Evolutionary conservation across 2,329 filamentous ascomycete species (phyloP).

Genomic region (Colletotrichum godetiae): DNA sequence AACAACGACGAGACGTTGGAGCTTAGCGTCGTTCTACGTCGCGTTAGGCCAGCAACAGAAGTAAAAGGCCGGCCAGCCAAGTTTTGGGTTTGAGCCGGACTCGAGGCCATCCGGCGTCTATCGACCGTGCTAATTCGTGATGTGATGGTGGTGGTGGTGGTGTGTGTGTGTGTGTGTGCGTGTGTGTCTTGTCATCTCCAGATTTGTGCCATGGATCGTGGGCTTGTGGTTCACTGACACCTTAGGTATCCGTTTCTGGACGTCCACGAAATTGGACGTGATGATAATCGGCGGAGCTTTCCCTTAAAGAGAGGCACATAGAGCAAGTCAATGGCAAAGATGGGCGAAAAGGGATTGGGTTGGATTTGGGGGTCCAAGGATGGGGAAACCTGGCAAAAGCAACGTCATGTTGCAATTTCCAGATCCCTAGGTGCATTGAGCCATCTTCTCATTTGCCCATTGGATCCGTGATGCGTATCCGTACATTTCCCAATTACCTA

Average conservation of each 20-base stretch:
- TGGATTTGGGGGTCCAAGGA: neutral
- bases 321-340: neutral
- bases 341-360: neutral
- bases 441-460: neutral
- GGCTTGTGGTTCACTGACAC: too few relatives aligned
- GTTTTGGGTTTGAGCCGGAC: neutral
- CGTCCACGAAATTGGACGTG: neutral
- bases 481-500: neutral
- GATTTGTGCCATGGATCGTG: too few relatives aligned
- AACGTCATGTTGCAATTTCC: slow-evolving; percentile 28
- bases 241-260: neutral
- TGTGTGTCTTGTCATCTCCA: too few relatives aligned
- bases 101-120: neutral
- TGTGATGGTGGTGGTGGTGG: neutral
- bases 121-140: neutral
- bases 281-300: slow-evolving; percentile 14
- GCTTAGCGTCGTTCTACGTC: neutral
- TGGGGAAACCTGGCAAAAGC: neutral
- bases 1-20: slow-evolving; percentile 5
- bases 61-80: neutral
- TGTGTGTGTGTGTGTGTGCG: too few relatives aligned
- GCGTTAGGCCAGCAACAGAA: neutral
- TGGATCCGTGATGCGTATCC: too few relatives aligned
- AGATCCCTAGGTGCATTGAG: neutral
- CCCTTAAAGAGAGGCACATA: neutral